Evolutionary conservation across 768 basidiomycete genomes (phyloP), one percentile per base, ranked within the genome.

Genomic region (Tremella fuciformis): DNA sequence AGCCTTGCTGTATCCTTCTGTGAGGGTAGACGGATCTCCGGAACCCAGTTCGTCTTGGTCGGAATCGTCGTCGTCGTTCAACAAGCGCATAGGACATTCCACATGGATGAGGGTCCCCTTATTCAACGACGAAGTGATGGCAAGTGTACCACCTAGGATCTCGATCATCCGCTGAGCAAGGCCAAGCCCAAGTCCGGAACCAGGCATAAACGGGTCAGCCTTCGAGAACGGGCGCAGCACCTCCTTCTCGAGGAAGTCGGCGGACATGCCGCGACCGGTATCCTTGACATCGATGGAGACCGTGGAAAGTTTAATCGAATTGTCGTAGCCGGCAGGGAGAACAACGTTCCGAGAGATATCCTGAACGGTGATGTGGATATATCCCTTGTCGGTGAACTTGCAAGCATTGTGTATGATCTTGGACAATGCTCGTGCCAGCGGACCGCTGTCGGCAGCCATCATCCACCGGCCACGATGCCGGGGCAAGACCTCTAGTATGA

Each of bases 81-180:
- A 55, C 2, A 70, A 60, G 26, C 66, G 66, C 9, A 76, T 53
- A 0, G 72, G 70, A 0, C 72, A 41, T 52, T 76, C 75, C 41
- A 76, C 53, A 18, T 71, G 66, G 18, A 70, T 70, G 19, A 68
- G 21, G 11, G 72, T 74, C 15, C 75, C 75, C 49, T 68, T 63
- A 22, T 63, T 60, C 1, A 60, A 50, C 3, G 65, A 59, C 1
- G 72, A 71, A 3, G 66, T 58, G 37, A 76, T 71, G 4, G 69
- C 67, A 4, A 76, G 38, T 41, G 66, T 71, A 2, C 75, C 75
- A n/a, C 72, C 75, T 11, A 76, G 66, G 2, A 76, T 53, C 25
- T 76, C 70, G 21, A 76, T 67, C 67, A 73, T 73, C 2, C 75
- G 55, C 24, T 72, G 67, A 15, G 72, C 70, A 2, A 76, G 59